Evolutionary conservation across 139 green algal species (phyloP).

Genomic region (Picochlorum sp.): DNA sequence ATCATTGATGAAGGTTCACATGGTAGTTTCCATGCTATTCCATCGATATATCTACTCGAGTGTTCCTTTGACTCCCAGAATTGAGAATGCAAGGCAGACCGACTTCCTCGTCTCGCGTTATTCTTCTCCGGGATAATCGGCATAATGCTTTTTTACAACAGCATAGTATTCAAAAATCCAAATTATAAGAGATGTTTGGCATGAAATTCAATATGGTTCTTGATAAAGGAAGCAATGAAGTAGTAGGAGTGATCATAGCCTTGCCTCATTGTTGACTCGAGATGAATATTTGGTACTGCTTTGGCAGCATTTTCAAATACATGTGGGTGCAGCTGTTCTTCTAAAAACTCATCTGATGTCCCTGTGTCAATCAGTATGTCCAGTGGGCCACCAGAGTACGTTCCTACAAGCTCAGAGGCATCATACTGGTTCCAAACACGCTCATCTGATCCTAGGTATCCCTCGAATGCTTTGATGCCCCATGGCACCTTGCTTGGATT

Average conservation of each 20-base stretch:
- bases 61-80: conserved; percentile 54
- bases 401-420: conserved; percentile 65
- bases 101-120: conserved; percentile 29
- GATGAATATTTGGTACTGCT: conserved; percentile 20
- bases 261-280: conserved; percentile 59
- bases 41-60: conserved; percentile 34
- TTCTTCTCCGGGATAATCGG: conserved; percentile 51
- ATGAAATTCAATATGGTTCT: conserved; percentile 83
- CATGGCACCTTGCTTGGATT: conserved; percentile 79
- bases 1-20: conserved; percentile 51
- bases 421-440: conserved; percentile 76
- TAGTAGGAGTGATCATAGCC: conserved; percentile 95
- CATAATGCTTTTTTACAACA: conserved; percentile 22
- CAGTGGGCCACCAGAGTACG: conserved; percentile 39
- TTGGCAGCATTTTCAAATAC: conserved; percentile 54
- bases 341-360: conserved; percentile 71
- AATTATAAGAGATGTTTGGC: conserved; percentile 50
- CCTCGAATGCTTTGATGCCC: conserved; percentile 83
- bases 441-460: conserved; percentile 71
- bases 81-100: conserved; percentile 40
- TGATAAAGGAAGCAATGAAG: conserved; percentile 89
- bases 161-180: conserved; percentile 2
- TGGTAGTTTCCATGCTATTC: conserved; percentile 25
- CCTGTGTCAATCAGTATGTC: conserved; percentile 40
- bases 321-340: conserved; percentile 71